Base-by-base conservation (phyloP, 2,329 filamentous ascomycete species). In the Paecilomyces variotii region DNA sequence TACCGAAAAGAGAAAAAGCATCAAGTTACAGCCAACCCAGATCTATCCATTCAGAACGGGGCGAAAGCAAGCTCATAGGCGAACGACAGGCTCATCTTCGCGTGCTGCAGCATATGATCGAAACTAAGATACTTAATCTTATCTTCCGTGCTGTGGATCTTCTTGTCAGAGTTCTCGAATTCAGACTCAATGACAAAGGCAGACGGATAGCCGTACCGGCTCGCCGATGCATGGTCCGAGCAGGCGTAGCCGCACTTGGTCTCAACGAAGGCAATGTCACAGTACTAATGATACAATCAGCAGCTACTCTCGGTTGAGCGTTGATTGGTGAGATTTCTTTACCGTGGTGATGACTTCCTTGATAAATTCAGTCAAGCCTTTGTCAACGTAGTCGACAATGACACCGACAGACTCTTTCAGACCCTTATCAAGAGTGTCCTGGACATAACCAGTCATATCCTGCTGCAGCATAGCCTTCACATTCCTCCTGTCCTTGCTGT, bases 401-500 rank as follows among this genome's bases (percentile, higher is more conserved):
- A 97, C 90, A 51, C 93, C 93, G 2, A 97, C 89, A 53, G 86
- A 88, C 80, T 97, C 93, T 4, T 86, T 83, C 74, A 90, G 82
- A 60, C 91, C 91, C 2, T 90, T 87, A 64, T 94, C 89, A 24
- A 94, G 77, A 0, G 91, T 96, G 68, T 87, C 87, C 72, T 92
- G 85, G 4, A 91, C 83, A 72, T 88, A 97, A 19, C 93, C 93
- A 1, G 91, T 96, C 93, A 97, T 97, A 75, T 97, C 93, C 76
- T 97, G 93, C 78, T 97, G 93, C 57, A 97, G 84, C 94, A 97
- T 97, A 34, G 93, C 93, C 78, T 93, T 95, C 73, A 97, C 82
- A 64, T 93, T 86, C 27, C 87, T 84, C 32, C 83, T 82, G 25
- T 83, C 76, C 71, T 87, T 85, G 74, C 89, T 87, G 70, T 97